Base-by-base conservation (phyloP, 495 filamentous ascomycete genomes). In the Penicillium roqueforti region DNA sequence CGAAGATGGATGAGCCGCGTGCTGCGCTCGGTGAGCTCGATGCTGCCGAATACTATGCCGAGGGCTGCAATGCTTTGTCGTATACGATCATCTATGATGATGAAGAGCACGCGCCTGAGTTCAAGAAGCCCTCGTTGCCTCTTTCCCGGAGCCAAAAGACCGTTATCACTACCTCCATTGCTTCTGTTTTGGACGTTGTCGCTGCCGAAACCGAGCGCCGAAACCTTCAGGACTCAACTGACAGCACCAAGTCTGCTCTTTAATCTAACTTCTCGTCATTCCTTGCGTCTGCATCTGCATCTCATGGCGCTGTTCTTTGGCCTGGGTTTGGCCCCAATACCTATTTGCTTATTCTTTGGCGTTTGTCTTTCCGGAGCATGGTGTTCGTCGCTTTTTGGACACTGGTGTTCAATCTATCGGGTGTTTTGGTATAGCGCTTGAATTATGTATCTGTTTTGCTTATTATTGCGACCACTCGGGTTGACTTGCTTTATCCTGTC, bases 31-130 rank as follows among this genome's bases (percentile, higher is more conserved):
- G 80, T 6, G 85, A 91, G 66, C 82, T 95, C 55, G 76, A 82
- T 38, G 82, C 82, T 11, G 74, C 80, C 19, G 87, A 91, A 41
- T 95, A 84, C 71, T 92, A 89, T 57, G 81, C 81, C 14, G 78
- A 82, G 9, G 88, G 83, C 4, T 83, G 80, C 41, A 81, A 88
- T 65, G 81, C 79, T 29, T 76, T 78, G 28, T 84, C 82, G 1
- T 76, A 81, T 49, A 70, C 82, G 23, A 70, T 85, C 36, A 61
- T 87, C 7, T 76, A 80, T 18, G 83, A 75, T 8, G 83, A 87
- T 29, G 82, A 84, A 9, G 68, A 68, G 5, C 51, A 49, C 18
- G 29, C 42, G 4, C 20, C 54, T 0, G 55, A 59, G 32, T 58
- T 66, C 47, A 63, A 70, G 51, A 63, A 62, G 29, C 26, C 37